A percentile compares a stretch with the other conserved stretches of the same genome.
phyloP scores from a whole-genome alignment of 768 basidiomycete genomes.

The Boletus patriciae region DNA sequence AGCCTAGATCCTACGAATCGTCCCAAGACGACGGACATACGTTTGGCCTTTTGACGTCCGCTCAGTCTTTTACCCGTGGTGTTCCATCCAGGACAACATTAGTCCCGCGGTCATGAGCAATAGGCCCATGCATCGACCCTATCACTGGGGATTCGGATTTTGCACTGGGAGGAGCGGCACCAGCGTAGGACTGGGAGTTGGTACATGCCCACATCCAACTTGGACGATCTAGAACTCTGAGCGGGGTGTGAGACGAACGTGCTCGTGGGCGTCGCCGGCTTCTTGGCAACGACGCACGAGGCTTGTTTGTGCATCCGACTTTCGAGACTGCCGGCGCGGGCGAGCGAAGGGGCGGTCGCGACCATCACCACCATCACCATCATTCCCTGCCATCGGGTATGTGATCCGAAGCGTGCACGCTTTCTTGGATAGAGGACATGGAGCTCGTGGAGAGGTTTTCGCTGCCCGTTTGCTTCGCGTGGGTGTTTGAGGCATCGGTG shows the following conservation, averaged over 20 bases:
- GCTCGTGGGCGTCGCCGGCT: not conserved
- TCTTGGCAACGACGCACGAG: not conserved
- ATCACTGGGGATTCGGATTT: not conserved
- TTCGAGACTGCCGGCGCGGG: slow-evolving; percentile 17
- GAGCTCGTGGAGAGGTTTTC: slow-evolving; percentile 48
- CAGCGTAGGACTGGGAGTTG: slow-evolving; percentile 14
- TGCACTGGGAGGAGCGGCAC: not conserved
- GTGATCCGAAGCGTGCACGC: not conserved
- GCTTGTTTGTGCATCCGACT: slow-evolving; percentile 11
- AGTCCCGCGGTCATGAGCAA: slow-evolving; percentile 29
- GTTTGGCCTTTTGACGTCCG: slow-evolving; percentile 53
- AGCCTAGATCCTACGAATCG: too few species aligned
- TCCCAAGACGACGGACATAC: slow-evolving; percentile 39
- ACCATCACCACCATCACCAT: not conserved
- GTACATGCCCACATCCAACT: slow-evolving; percentile 8
- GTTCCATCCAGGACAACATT: slow-evolving; percentile 51
- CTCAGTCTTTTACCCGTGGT: slow-evolving; percentile 61
- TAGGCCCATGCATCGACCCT: slow-evolving; percentile 12
- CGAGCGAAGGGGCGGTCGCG: slow-evolving; percentile 6
- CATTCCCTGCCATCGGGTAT: not conserved
- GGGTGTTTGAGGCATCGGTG: slow-evolving; percentile 24
- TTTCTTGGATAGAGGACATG: slow-evolving; percentile 43
- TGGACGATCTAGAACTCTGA: not conserved
- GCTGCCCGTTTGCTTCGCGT: slow-evolving; percentile 18
- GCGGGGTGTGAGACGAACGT: not conserved